A percentile compares a stretch with the other conserved stretches of the same genome.
Conservation (phyloP, 1,284 basidiomycete genomes). For the Retiboletus flavoniger region DNA sequence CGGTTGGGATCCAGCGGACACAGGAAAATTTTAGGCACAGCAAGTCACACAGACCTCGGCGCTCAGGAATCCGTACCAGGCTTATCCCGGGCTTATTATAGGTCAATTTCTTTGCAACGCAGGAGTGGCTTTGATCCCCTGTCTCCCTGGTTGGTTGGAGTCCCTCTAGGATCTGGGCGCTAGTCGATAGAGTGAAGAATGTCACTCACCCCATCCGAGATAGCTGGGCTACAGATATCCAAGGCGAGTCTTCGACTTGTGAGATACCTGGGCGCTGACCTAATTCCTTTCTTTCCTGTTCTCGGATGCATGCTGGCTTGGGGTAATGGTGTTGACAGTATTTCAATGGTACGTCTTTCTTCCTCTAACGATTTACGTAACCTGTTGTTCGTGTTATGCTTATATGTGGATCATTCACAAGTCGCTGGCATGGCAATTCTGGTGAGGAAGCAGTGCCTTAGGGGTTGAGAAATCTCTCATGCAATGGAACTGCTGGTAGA, state of each 20-base stretch:
- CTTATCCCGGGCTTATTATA: background rate
- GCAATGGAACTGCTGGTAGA: background rate
- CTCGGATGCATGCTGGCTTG: background rate
- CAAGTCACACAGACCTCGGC: background rate
- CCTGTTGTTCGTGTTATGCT: background rate
- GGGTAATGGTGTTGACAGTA: slow-evolving; percentile 6
- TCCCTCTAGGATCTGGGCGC: background rate
- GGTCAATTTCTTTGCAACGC: too few relatives aligned
- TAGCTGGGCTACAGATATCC: slow-evolving; percentile 16
- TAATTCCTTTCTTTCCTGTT: too few relatives aligned
- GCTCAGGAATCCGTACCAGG: background rate
- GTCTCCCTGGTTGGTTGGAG: background rate
- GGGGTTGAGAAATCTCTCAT: background rate
- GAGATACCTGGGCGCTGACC: background rate
- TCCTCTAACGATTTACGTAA: background rate
- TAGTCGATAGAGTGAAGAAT: background rate
- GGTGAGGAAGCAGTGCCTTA: background rate
- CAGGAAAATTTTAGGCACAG: background rate
- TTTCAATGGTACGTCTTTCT: slow-evolving; percentile 12
- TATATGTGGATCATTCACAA: background rate
- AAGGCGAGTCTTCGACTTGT: slow-evolving; percentile 6
- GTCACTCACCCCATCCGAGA: slow-evolving; percentile 2
- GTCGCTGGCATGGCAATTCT: slow-evolving; percentile 17
- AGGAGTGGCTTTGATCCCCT: background rate
- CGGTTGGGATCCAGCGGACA: background rate